Conservation (phyloP, 768 basidiomycete genomes). For the Tulasnella sp. region DNA sequence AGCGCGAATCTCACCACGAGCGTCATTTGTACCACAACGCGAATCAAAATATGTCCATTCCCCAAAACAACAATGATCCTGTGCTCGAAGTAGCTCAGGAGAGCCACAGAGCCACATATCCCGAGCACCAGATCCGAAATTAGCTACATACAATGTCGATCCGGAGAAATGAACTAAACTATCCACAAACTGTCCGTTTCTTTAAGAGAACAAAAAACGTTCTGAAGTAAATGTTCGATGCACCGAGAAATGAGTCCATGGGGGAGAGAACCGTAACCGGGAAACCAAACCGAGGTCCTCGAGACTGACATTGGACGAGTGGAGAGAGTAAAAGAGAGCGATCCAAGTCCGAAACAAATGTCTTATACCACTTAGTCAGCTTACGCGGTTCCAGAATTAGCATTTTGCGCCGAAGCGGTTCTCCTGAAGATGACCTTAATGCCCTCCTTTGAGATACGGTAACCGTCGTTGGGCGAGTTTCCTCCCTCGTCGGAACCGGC, state of each 20-base stretch:
- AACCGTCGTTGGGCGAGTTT: constrained; percentile 33
- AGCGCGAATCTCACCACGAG: background rate
- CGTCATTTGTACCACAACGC: background rate
- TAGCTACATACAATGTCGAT: background rate
- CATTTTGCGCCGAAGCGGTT: background rate
- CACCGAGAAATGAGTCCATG: too few relatives aligned
- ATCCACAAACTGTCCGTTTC: background rate
- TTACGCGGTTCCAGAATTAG: background rate
- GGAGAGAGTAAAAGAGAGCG: too few relatives aligned
- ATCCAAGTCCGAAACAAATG: too few relatives aligned
- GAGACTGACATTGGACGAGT: too few relatives aligned
- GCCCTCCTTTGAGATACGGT: background rate
- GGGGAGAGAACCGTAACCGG: too few relatives aligned
- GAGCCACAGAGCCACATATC: background rate
- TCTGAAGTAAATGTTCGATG: background rate
- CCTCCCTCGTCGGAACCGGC: background rate
- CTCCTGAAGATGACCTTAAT: background rate
- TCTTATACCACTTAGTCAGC: background rate
- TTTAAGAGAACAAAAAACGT: background rate
- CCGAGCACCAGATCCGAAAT: background rate
- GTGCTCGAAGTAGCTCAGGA: background rate
- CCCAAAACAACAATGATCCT: background rate
- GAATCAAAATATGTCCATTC: background rate
- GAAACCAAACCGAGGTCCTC: too few relatives aligned
- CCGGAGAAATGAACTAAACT: background rate